Conservation (phyloP, 2,329 filamentous ascomycete species). For the Septoria linicola region DNA sequence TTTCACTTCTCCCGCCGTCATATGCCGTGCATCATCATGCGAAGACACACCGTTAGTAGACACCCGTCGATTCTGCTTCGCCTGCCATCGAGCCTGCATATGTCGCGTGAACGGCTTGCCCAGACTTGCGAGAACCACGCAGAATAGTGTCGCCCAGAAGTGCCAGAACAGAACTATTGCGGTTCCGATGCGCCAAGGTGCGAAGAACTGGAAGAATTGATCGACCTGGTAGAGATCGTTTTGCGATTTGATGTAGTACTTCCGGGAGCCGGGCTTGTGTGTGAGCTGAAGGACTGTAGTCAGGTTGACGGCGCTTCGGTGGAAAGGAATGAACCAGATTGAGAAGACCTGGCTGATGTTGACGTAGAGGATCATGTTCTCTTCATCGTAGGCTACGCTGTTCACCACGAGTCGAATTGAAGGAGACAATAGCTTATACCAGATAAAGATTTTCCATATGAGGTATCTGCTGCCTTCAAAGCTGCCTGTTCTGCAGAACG, state of each 20-base stretch:
- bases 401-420: slow-evolving; percentile 67
- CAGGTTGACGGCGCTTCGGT: slow-evolving; percentile 53
- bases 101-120: slow-evolving; percentile 49
- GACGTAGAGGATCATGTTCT: slow-evolving; percentile 68
- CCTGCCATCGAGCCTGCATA: slow-evolving; percentile 12
- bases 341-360: slow-evolving; percentile 72
- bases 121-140: slow-evolving; percentile 57
- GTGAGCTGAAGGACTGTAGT: slow-evolving; percentile 37
- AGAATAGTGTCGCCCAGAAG: slow-evolving; percentile 61
- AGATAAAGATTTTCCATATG: slow-evolving; percentile 64
- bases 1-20: slow-evolving; percentile 1
- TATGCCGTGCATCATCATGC: background rate
- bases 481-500: slow-evolving; percentile 67
- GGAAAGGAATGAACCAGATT: slow-evolving; percentile 74
- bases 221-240: slow-evolving; percentile 79
- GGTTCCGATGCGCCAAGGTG: slow-evolving; percentile 53
- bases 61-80: slow-evolving; percentile 7
- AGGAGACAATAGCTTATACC: slow-evolving; percentile 82
- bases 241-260: slow-evolving; percentile 73
- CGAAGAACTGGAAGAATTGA: slow-evolving; percentile 71
- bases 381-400: slow-evolving; percentile 67
- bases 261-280: slow-evolving; percentile 29
- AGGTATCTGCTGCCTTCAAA: slow-evolving; percentile 64
- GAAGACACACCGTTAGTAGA: slow-evolving; percentile 10
- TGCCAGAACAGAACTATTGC: slow-evolving; percentile 61